Base-by-base conservation (phyloP, 345 rosid genomes). In the Populus alba region DNA sequence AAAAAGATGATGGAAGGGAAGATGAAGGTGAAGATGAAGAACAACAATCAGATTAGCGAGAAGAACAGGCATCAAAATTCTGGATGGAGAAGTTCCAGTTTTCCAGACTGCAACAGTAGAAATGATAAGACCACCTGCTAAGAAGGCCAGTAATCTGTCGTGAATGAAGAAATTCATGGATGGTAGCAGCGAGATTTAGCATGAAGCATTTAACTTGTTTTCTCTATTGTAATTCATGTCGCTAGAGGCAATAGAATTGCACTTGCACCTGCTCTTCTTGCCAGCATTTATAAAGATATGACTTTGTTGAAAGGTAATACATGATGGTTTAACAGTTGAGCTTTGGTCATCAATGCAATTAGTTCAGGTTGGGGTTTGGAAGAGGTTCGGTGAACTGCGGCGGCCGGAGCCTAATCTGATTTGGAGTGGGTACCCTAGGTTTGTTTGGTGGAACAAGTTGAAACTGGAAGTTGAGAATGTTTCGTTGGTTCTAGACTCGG, bases 301-400 rank as follows among this genome's bases (percentile, higher is more conserved):
- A 57, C 39, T 65, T 43, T 80, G 62, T 75, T 87, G 72, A 81
- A 80, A 59, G 49, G 11, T 18, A 47, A 15, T 15, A 15, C 3
- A 47, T 47, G 53, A 45, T 18, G 23, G 23, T 74, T 75, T 38
- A 59, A 22, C 35, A 23, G 57, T 78, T 33, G 51, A 61, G 1
- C 16, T 88, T 33, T 27, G 15, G 49, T 72, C 83, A 5, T 86
- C 85, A 57, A 72, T 86, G 66, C 87, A 85, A 39, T 47, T 84
- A 43, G 85, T 89, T 29, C 88, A 81, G 73, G 74, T 86, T 27
- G 86, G 94, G 94, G 77, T 81, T 33, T 89, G 92, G 86, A 88
- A 87, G 82, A 86, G 87, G 72, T 85, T 87, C 71, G 71, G 1
- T 38, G 53, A 67, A 7, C 57, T 90, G 37, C 74, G 31, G 18